Conservation (phyloP, 2,329 filamentous ascomycete genomes). For the Epichloe sibirici region DNA sequence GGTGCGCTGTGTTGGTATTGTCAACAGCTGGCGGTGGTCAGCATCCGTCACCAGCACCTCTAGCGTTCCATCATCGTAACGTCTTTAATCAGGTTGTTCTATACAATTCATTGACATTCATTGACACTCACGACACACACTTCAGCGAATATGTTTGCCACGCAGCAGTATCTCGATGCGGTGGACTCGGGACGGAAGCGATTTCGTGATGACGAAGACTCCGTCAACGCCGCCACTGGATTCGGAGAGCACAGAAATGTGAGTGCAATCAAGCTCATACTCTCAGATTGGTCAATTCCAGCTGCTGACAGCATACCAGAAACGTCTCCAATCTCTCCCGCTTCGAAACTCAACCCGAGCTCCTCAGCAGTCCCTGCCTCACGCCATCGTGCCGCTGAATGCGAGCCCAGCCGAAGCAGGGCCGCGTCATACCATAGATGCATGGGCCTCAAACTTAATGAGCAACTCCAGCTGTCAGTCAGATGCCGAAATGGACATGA, state of each 20-base stretch:
- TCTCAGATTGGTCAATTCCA: background rate
- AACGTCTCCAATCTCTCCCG: constrained; percentile 42
- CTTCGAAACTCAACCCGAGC: constrained; percentile 32
- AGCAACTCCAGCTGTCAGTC: constrained; percentile 9
- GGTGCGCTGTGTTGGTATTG: background rate
- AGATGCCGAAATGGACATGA: constrained; percentile 40
- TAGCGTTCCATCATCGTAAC: background rate
- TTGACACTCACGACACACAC: background rate
- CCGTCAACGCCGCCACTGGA: constrained; percentile 24
- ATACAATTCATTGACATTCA: background rate
- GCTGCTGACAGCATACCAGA: constrained; percentile 25
- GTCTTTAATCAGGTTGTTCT: background rate
- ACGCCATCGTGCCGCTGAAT: constrained; percentile 27
- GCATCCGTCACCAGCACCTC: background rate
- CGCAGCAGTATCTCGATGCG: constrained; percentile 19
- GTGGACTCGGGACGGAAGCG: constrained; percentile 31
- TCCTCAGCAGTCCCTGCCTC: constrained; percentile 17
- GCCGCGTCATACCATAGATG: constrained; percentile 19
- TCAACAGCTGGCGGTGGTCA: background rate
- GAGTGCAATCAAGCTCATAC: constrained; percentile 12
- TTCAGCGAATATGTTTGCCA: constrained; percentile 24
- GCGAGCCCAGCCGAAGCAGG: constrained; percentile 26
- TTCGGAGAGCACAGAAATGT: constrained; percentile 41
- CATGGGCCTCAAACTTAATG: constrained; percentile 18
- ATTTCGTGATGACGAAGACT: constrained; percentile 32